phyloP scores from a whole-genome alignment of 2,329 filamentous ascomycete species.

The Calonectria pseudoturangicola region DNA sequence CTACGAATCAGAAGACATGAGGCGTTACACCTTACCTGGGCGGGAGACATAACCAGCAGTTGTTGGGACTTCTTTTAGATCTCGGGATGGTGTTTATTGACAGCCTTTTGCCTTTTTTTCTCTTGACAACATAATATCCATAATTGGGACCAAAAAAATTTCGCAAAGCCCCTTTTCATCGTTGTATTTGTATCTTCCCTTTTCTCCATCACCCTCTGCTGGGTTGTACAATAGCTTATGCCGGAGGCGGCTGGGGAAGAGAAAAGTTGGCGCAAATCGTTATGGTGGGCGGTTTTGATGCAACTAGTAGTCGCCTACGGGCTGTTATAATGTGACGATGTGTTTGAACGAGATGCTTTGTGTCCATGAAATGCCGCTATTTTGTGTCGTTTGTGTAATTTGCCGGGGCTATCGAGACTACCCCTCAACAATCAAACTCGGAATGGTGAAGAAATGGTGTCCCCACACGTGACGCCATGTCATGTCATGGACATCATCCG shows the following conservation, averaged over 20 bases:
- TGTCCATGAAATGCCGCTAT: not conserved
- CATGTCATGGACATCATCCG: not conserved
- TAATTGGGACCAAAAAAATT: constrained; percentile 54
- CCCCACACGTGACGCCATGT: constrained; percentile 4
- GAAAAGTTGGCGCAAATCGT: constrained; percentile 60
- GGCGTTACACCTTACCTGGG: constrained; percentile 53
- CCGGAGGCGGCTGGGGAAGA: constrained; percentile 56
- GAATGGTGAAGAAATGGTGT: constrained; percentile 7
- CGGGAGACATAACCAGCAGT: constrained; percentile 52
- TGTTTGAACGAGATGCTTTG: constrained; percentile 12
- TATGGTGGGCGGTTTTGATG: constrained; percentile 57
- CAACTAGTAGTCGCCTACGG: constrained; percentile 39
- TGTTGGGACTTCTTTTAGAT: constrained; percentile 54
- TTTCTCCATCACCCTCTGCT: constrained; percentile 59
- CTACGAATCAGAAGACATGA: constrained; percentile 55
- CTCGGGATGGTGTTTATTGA: constrained; percentile 54
- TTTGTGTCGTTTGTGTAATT: not conserved
- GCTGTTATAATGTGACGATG: constrained; percentile 34
- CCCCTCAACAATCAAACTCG: not conserved
- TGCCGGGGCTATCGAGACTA: too few species aligned
- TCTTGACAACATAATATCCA: constrained; percentile 57
- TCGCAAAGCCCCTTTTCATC: constrained; percentile 53
- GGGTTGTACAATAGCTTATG: constrained; percentile 62
- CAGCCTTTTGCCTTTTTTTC: constrained; percentile 52
- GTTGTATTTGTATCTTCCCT: constrained; percentile 60